A percentile compares a stretch with the other conserved stretches of the same genome.
Conservation (phyloP, 192 early-diverging fungal species). For the Lunasporangiospora selenospora region DNA sequence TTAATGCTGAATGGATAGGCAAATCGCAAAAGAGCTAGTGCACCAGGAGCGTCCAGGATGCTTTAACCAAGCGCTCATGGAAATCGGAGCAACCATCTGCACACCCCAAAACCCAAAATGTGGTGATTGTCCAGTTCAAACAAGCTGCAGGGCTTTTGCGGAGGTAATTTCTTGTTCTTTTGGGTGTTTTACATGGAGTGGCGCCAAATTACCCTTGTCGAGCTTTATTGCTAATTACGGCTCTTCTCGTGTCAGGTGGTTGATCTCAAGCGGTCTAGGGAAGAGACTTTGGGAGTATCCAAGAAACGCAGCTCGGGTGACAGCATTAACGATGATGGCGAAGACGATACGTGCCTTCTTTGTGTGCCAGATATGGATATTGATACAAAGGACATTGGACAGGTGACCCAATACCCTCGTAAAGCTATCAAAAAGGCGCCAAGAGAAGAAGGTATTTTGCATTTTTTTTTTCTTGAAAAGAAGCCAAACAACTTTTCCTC, state of each 20-base stretch:
- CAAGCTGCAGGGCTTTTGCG: constrained; percentile 63
- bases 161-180: constrained; percentile 51
- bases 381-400: constrained; percentile 22
- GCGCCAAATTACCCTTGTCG: no score
- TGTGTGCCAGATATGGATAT: constrained; percentile 30
- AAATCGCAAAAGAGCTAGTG: constrained; percentile 62
- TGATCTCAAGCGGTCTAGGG: background rate
- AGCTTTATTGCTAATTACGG: no score
- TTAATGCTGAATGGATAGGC: constrained; percentile 45
- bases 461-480: background rate
- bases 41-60: constrained; percentile 66
- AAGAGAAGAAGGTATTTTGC: constrained; percentile 60
- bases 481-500: background rate
- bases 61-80: constrained; percentile 85
- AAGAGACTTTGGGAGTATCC: constrained; percentile 2
- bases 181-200: background rate
- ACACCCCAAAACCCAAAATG: constrained; percentile 72
- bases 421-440: constrained; percentile 66
- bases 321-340: constrained; percentile 1
- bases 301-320: background rate
- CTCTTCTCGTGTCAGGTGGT: no score
- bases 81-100: constrained; percentile 77
- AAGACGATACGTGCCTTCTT: constrained; percentile 37
- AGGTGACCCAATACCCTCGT: constrained; percentile 60
- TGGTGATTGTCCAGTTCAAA: constrained; percentile 63